Evolutionary conservation across 257 asterid species (phyloP).

Genomic region (Jaltomata sinuosa): DNA sequence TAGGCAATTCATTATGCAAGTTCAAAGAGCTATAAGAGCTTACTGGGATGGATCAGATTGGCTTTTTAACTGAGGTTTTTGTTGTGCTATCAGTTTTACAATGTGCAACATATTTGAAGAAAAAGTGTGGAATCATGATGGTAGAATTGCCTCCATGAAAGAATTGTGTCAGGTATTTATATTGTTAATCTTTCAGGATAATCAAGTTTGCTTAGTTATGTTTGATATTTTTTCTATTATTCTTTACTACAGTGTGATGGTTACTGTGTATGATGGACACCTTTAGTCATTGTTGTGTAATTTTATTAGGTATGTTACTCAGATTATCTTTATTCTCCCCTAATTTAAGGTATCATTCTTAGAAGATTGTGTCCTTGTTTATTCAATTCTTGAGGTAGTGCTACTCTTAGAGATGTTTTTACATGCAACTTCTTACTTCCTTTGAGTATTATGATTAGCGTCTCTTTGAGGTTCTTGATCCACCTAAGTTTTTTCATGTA

Average conservation of each 20-base stretch:
- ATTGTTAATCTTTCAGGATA: too few relatives aligned
- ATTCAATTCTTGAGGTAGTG: background rate
- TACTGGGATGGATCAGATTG: too few relatives aligned
- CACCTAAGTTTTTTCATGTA: background rate
- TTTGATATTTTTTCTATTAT: too few relatives aligned
- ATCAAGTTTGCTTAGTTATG: too few relatives aligned
- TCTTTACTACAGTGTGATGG: too few relatives aligned
- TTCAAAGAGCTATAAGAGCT: too few relatives aligned
- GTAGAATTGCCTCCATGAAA: conserved; percentile 61
- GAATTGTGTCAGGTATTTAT: background rate
- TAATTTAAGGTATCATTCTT: background rate
- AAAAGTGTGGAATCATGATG: conserved; percentile 84
- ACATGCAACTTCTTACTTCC: background rate
- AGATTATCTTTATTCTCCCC: background rate
- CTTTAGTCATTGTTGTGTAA: conserved; percentile 5
- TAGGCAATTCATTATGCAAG: too few relatives aligned
- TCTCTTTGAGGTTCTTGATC: background rate
- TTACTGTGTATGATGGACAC: background rate
- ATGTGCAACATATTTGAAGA: conserved; percentile 73
- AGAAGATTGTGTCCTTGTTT: background rate
- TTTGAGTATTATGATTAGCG: background rate
- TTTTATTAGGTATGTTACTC: background rate
- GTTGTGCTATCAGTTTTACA: conserved; percentile 50
- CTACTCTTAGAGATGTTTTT: background rate
- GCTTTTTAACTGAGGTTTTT: too few relatives aligned